A percentile compares a stretch with the other conserved stretches of the same genome.
Conservation (phyloP, 331 rosid species). For the Malus hybrid region DNA sequence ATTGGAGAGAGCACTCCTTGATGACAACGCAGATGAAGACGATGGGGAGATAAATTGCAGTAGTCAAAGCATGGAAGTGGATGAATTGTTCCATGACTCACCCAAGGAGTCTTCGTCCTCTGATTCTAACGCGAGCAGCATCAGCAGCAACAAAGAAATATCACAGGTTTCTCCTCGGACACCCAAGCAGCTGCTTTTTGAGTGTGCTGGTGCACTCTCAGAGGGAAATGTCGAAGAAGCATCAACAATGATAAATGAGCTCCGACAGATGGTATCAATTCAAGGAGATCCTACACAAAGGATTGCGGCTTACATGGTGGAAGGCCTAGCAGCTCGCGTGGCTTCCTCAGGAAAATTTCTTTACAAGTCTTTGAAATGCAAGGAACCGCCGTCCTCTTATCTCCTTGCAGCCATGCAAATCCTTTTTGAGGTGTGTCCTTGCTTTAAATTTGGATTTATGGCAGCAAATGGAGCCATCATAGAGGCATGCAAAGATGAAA, state of each 20-base stretch:
- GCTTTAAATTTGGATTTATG: conserved; percentile 84
- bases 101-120: conserved; percentile 70
- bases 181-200: conserved; percentile 59
- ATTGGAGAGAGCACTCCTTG: conserved; percentile 80
- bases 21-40: conserved; percentile 49
- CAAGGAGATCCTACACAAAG: conserved; percentile 96
- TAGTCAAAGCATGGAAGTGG: conserved; percentile 70
- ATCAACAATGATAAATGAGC: conserved; percentile 53
- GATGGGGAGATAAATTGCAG: conserved; percentile 37
- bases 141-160: conserved; percentile 52
- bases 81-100: conserved; percentile 51
- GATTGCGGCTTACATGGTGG: conserved; percentile 98
- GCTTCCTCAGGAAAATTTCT: conserved; percentile 67
- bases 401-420: conserved; percentile 97
- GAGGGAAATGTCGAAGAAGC: conserved; percentile 61
- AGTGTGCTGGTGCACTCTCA: conserved; percentile 71
- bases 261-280: conserved; percentile 71
- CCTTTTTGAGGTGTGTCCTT: conserved; percentile 90
- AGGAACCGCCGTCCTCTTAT: conserved; percentile 89
- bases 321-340: conserved; percentile 90
- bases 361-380: conserved; percentile 79
- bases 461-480: conserved; percentile 84
- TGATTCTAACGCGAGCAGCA: conserved; percentile 54
- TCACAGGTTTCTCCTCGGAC: conserved; percentile 32
- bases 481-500: conserved; percentile 68